Percentiles rank a stretch among this genome's conserved stretches.
Conservation (phyloP, 2,329 filamentous ascomycete species). For the Alternaria burnsii region DNA sequence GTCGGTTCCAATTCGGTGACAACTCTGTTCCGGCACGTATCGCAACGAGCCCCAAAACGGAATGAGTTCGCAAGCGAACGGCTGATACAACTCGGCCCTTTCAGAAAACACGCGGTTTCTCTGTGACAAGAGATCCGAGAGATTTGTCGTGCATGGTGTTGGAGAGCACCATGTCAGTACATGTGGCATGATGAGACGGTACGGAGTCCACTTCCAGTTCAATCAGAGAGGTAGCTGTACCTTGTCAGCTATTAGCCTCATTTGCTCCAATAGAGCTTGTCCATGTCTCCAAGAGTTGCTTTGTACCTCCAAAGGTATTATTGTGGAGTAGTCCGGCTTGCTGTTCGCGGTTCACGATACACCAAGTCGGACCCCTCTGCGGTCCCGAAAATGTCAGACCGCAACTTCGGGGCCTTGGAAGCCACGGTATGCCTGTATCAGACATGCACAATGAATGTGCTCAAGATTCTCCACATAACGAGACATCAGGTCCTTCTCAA, state of each 20-base stretch:
- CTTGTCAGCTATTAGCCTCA: background rate
- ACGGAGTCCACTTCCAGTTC: background rate
- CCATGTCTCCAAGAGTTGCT: background rate
- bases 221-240: background rate
- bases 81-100: constrained; percentile 12
- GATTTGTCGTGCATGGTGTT: background rate
- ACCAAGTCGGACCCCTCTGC: constrained; percentile 1
- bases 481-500: constrained; percentile 7
- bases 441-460: background rate
- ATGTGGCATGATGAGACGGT: background rate
- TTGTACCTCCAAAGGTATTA: background rate
- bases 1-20: background rate
- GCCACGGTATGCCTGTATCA: constrained; percentile 1
- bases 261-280: background rate
- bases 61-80: constrained; percentile 6
- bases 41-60: constrained; percentile 2
- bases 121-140: constrained; percentile 3
- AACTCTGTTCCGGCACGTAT: background rate
- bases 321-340: background rate
- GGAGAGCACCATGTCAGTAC: background rate
- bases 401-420: constrained; percentile 2
- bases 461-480: constrained; percentile 4
- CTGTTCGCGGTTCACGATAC: background rate
- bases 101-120: background rate
- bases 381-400: constrained; percentile 9